phyloP scores from a whole-genome alignment of 2,329 filamentous ascomycete species.

The Orbilia oligospora region DNA sequence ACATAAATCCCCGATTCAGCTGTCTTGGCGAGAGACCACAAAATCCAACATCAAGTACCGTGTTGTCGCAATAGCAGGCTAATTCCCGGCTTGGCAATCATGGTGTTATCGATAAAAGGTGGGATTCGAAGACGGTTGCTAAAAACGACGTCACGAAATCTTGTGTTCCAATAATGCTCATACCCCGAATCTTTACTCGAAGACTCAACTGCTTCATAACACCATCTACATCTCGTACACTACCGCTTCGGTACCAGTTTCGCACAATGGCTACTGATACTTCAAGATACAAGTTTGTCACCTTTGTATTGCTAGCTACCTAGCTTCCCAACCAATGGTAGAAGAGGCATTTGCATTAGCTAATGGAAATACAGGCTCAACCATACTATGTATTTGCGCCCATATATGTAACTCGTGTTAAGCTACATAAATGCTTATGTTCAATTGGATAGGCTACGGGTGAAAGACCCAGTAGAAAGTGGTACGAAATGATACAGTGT shows the following conservation, averaged over 20 bases:
- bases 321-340: not conserved
- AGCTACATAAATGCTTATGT: conserved; percentile 61
- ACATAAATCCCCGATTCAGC: not conserved
- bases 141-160: conserved; percentile 11
- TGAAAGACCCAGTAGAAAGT: conserved; percentile 91
- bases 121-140: conserved; percentile 12
- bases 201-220: conserved; percentile 27
- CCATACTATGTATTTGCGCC: conserved; percentile 62
- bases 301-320: not conserved
- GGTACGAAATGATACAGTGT: conserved; percentile 70
- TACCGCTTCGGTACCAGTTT: conserved; percentile 32
- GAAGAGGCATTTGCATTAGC: not conserved
- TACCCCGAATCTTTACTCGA: conserved; percentile 34
- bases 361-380: conserved; percentile 53
- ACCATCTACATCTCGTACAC: conserved; percentile 12
- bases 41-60: conserved; percentile 8
- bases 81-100: conserved; percentile 14
- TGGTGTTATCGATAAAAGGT: conserved; percentile 29
- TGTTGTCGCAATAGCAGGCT: conserved; percentile 19
- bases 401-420: not conserved
- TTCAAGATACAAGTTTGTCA: conserved; percentile 75
- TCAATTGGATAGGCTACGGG: conserved; percentile 79
- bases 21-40: not conserved
- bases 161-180: conserved; percentile 24
- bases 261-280: conserved; percentile 72